Conservation (phyloP, 495 filamentous ascomycete genomes). For the Neurospora sp. region DNA sequence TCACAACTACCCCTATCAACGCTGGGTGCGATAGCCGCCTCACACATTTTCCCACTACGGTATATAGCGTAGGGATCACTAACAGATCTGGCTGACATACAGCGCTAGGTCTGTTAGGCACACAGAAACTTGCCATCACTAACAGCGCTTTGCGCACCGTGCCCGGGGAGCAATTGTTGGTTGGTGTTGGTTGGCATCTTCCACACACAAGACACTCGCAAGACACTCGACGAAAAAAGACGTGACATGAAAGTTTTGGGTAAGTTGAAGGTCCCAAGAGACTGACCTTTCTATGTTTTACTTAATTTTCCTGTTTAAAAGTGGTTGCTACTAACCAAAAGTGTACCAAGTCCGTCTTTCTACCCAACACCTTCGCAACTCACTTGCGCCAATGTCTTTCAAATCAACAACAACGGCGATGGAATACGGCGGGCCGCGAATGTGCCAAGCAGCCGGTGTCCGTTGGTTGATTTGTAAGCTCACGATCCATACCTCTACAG, state of each 20-base stretch:
- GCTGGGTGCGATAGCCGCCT: too few species aligned
- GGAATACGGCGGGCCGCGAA: too few species aligned
- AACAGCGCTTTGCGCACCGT: background rate
- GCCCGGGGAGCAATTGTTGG: background rate
- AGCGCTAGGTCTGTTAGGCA: background rate
- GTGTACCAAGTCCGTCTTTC: background rate
- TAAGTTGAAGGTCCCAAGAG: background rate
- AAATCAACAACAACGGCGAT: too few species aligned
- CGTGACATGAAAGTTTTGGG: background rate
- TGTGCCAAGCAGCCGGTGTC: too few species aligned
- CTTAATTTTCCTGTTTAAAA: background rate
- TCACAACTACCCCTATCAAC: too few species aligned
- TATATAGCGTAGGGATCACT: background rate
- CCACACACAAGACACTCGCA: background rate
- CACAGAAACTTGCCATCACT: background rate
- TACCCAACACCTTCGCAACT: background rate
- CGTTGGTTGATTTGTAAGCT: too few species aligned
- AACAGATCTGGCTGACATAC: background rate
- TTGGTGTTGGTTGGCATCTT: background rate
- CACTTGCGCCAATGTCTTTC: too few species aligned
- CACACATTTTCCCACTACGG: too few species aligned
- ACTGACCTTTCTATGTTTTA: background rate
- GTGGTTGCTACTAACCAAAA: rapidly evolving
- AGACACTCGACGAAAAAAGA: background rate
- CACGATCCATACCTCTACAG: background rate